phyloP scores from a whole-genome alignment of 2,329 filamentous ascomycete species.

The Aureobasidium subglaciale region DNA sequence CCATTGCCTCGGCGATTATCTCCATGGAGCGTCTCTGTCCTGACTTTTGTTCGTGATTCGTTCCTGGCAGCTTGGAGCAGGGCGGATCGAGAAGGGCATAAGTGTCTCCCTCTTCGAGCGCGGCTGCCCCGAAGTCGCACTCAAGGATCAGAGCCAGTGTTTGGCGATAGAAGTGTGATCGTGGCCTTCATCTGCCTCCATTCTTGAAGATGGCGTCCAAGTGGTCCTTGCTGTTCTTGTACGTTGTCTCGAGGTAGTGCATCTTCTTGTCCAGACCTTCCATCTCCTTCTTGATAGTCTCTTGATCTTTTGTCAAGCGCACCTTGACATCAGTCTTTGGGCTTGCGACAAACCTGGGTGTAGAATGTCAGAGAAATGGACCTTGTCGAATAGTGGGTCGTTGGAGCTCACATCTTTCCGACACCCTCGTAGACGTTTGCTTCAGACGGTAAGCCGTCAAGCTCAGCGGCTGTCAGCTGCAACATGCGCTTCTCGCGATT shows the following conservation, averaged over 20 bases:
- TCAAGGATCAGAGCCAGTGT: neutral
- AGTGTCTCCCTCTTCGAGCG: neutral
- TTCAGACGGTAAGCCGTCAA: conserved; percentile 64
- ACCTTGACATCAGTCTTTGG: conserved; percentile 66
- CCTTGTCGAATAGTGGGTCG: neutral
- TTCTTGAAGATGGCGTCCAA: conserved; percentile 76
- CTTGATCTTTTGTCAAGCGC: conserved; percentile 67
- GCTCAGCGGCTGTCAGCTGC: conserved; percentile 77
- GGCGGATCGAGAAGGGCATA: neutral
- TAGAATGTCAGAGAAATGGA: neutral
- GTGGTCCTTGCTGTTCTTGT: conserved; percentile 87
- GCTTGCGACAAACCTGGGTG: conserved; percentile 73
- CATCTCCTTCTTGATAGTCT: conserved; percentile 69
- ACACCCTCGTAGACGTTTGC: conserved; percentile 90
- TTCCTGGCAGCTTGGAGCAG: neutral
- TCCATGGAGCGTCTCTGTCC: neutral
- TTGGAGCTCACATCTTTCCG: conserved; percentile 77
- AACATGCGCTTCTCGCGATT: conserved; percentile 83
- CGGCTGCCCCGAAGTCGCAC: neutral
- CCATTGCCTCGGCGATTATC: neutral
- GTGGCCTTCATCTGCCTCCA: conserved; percentile 22
- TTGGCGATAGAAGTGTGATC: neutral
- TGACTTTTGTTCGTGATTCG: neutral
- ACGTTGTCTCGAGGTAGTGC: conserved; percentile 88
- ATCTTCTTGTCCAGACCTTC: conserved; percentile 79